phyloP scores from a whole-genome alignment of 2,329 filamentous ascomycete species.

The Calonectria pauciramosa region DNA sequence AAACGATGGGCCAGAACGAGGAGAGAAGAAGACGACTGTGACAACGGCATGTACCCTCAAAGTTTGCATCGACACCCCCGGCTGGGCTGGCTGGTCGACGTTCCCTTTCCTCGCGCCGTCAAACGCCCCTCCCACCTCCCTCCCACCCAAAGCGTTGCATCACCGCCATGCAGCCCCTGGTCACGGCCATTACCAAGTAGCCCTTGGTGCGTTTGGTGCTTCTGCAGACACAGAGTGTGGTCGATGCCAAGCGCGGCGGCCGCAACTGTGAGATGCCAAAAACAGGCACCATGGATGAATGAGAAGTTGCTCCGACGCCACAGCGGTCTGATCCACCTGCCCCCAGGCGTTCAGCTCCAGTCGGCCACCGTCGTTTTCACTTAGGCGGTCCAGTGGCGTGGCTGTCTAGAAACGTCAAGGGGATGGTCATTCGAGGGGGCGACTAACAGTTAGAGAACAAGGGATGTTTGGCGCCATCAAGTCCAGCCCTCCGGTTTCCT shows the following conservation, averaged over 20 bases:
- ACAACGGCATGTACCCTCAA: constrained; percentile 13
- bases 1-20: neutral
- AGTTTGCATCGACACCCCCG: constrained; percentile 21
- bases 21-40: constrained; percentile 15
- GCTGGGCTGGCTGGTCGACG: neutral
- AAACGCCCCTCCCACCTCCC: constrained; percentile 20
- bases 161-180: constrained; percentile 40
- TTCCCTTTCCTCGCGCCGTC: constrained; percentile 3
- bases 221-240: constrained; percentile 21
- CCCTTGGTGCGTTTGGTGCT: constrained; percentile 8
- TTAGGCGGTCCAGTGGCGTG: constrained; percentile 16
- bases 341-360: constrained; percentile 28
- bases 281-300: constrained; percentile 31
- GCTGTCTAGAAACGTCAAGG: constrained; percentile 21
- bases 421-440: constrained; percentile 22
- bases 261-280: constrained; percentile 33
- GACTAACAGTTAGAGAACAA: constrained; percentile 28
- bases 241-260: constrained; percentile 34
- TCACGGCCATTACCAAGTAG: constrained; percentile 30
- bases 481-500: constrained; percentile 33
- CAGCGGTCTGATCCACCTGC: constrained; percentile 27
- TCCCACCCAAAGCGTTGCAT: constrained; percentile 27
- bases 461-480: constrained; percentile 28
- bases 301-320: constrained; percentile 31
- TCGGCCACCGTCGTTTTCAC: constrained; percentile 17